Percentiles rank a stretch among this genome's conserved stretches.
These are phyloP conservation scores for Zymoseptoria ardabiliae DNA, from an alignment of 2,329 filamentous ascomycete genomes.

Conservation along the genomic window DNA sequence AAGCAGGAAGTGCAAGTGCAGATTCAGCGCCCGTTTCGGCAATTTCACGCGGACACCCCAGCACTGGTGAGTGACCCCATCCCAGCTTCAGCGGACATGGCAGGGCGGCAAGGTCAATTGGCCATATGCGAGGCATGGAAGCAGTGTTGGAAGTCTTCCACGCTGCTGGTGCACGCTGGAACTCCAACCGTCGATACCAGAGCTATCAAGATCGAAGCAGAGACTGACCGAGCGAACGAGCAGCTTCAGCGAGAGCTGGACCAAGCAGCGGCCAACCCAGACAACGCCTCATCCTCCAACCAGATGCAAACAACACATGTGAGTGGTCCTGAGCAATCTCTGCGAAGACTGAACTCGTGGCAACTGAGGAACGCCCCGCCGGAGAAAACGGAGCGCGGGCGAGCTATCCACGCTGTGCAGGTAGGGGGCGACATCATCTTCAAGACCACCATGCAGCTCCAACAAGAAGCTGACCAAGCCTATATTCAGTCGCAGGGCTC, in stretches of 20 bases:
- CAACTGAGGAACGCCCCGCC: background rate
- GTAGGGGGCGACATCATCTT: background rate
- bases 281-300: background rate
- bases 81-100: background rate
- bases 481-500: background rate
- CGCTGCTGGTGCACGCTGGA: background rate
- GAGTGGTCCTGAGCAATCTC: background rate
- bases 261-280: background rate
- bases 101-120: background rate
- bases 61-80: background rate
- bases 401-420: background rate
- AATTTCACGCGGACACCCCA: background rate
- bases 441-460: background rate
- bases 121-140: background rate
- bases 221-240: background rate
- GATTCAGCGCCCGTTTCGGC: background rate
- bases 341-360: background rate
- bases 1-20: background rate
- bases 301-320: background rate
- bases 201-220: background rate
- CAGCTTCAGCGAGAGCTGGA: background rate
- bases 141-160: background rate
- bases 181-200: background rate
- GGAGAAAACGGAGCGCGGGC: background rate
- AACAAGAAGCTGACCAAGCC: background rate